Percentiles rank a stretch among this genome's conserved stretches.
These are phyloP conservation scores for Thelonectria blattea DNA, from an alignment of 2,329 filamentous ascomycete genomes.

Conservation along the genomic window DNA sequence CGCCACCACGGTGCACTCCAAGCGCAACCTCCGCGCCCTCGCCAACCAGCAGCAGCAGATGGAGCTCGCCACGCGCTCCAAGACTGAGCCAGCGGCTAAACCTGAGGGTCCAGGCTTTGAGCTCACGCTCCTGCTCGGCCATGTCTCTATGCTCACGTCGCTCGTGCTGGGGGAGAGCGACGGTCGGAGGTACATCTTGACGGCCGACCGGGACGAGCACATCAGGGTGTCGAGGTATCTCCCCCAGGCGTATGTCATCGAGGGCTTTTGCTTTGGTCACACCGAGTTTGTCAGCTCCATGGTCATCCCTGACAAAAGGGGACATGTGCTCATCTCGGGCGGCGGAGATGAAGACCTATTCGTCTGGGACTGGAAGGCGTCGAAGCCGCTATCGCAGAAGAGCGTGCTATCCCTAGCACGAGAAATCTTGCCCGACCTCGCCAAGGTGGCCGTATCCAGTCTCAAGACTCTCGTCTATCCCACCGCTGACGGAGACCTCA, in stretches of 20 bases:
- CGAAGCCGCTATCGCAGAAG: constrained; percentile 58
- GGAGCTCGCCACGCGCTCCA: constrained; percentile 39
- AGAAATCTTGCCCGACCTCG: constrained; percentile 43
- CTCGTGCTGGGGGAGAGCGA: constrained; percentile 60
- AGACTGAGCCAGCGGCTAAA: constrained; percentile 39
- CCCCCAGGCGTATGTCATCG: constrained; percentile 86
- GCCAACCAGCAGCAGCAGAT: constrained; percentile 61
- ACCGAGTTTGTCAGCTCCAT: constrained; percentile 82
- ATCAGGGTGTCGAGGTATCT: constrained; percentile 84
- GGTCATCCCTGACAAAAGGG: constrained; percentile 63
- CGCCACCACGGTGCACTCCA: constrained; percentile 67
- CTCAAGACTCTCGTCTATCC: constrained; percentile 46
- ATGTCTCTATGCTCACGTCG: constrained; percentile 93
- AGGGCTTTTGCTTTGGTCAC: constrained; percentile 89
- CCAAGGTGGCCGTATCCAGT: constrained; percentile 56
- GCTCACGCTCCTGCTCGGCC: constrained; percentile 81
- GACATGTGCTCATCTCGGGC: constrained; percentile 77
- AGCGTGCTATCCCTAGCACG: constrained; percentile 56
- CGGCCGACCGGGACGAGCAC: constrained; percentile 69
- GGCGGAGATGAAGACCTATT: constrained; percentile 83
- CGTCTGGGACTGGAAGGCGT: constrained; percentile 80
- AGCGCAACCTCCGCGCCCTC: constrained; percentile 66
- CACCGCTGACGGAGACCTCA: constrained; percentile 35
- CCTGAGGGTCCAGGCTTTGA: constrained; percentile 64
- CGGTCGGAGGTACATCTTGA: constrained; percentile 58